Base-by-base conservation (phyloP, 2,329 filamentous ascomycete genomes). In the Pseudogymnoascus sp. region DNA sequence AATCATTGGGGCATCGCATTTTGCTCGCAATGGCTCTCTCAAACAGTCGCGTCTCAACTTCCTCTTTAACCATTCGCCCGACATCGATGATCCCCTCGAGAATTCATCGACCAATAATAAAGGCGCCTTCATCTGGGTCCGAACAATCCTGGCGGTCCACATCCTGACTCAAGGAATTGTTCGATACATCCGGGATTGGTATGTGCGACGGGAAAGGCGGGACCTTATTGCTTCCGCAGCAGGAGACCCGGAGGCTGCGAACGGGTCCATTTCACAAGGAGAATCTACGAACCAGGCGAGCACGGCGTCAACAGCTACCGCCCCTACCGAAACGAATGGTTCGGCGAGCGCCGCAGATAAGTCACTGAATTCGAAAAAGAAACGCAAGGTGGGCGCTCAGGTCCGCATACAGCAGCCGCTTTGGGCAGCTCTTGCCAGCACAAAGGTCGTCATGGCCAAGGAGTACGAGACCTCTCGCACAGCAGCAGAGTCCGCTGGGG, bases 401-500 rank as follows among this genome's bases (percentile, higher is more conserved):
- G 91, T 96, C 68, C 83, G 92, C 74, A 90, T 91, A 73, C 87
- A 91, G 72, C 92, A 97, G 77, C 92, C 92, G 59, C 84, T 97
- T 67, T 97, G 92, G 92, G 91, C 92, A 66, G 92, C 92, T 58
- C 83, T 97, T 69, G 92, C 92, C 60, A 96, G 91, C 77, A 96
- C 92, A 72, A 97, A 97, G 81, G 92, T 97, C 73, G 93, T 94
- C 69, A 91, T 96, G 77, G 87, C 95, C 72, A 94, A 96, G 78
- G 92, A 92, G 75, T 90, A 91, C 69, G 89, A 92, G 76, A 84
- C 95, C 73, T 93, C 90, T 67, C 86, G 90, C 73, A 86, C 87
- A 63, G 83, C 88, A 64, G 84, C 84, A 62, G 89, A 92, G 75
- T 88, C 86, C 60, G 85, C 83, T 33, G 88, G 88, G 70, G 86